These are phyloP conservation scores for Rhodotorula kratochvilovae DNA, from an alignment of 768 basidiomycete species.

Conservation along the genomic window DNA sequence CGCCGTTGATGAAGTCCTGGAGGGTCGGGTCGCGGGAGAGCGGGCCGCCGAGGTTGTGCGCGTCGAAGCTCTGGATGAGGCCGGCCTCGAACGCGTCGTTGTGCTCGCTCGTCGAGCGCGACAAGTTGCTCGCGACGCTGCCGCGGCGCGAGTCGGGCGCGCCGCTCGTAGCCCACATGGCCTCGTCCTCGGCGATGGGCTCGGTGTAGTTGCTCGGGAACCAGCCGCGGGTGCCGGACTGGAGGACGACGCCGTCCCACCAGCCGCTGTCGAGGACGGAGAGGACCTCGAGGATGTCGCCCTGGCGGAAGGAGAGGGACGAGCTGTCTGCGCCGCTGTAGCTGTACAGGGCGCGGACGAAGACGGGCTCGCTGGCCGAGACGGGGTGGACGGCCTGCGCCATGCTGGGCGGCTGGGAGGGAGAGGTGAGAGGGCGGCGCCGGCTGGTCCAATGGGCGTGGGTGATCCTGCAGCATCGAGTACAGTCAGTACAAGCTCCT, in stretches of 20 bases:
- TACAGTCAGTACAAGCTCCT: background rate
- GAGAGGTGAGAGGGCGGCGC: background rate
- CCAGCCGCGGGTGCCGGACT: constrained; percentile 82
- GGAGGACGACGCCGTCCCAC: constrained; percentile 85
- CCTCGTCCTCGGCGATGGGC: constrained; percentile 68
- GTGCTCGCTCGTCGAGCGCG: background rate
- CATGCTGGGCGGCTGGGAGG: background rate
- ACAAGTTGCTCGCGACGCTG: constrained; percentile 5
- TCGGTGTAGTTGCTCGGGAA: constrained; percentile 95
- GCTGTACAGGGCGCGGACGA: constrained; percentile 88
- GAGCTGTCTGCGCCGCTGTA: constrained; percentile 69
- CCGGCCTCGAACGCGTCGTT: background rate
- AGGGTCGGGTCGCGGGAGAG: constrained; percentile 1
- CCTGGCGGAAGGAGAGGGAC: constrained; percentile 77
- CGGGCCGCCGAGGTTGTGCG: background rate
- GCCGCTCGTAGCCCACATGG: constrained; percentile 47
- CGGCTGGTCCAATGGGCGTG: background rate
- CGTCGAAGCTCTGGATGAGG: background rate
- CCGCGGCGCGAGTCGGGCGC: background rate
- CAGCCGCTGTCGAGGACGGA: constrained; percentile 87
- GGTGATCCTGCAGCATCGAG: background rate
- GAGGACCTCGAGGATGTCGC: constrained; percentile 89
- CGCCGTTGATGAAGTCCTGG: constrained; percentile 22
- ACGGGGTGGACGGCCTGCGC: background rate
- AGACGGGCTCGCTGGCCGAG: constrained; percentile 49